These are phyloP conservation scores for Dioscorea cayenensis DNA, from an alignment of 116 monocot genomes.

Conservation along the genomic window DNA sequence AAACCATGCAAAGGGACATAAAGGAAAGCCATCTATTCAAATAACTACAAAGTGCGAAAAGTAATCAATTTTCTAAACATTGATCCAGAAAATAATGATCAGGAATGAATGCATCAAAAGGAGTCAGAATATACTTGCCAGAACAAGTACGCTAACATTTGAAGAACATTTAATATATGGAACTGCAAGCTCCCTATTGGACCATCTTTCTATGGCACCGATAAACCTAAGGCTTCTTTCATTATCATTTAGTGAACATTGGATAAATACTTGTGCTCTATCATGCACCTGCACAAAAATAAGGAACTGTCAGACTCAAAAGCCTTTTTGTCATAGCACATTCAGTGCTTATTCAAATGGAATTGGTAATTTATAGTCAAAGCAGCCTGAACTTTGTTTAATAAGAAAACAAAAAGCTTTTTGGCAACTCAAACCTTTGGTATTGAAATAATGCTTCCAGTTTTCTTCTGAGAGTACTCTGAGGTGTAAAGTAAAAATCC, in stretches of 20 bases:
- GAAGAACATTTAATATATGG: conserved; percentile 65
- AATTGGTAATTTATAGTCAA: neutral
- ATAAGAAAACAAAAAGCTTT: neutral
- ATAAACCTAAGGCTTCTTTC: conserved; percentile 34
- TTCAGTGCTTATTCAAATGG: neutral
- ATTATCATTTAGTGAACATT: conserved; percentile 40
- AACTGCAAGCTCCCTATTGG: conserved; percentile 46
- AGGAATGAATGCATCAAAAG: neutral
- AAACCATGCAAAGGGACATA: no score
- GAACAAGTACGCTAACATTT: conserved; percentile 55
- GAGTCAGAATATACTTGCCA: conserved; percentile 35
- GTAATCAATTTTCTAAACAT: no score
- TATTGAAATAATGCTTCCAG: conserved; percentile 47
- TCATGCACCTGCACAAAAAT: conserved; percentile 67
- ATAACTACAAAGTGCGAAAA: no score
- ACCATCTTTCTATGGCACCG: conserved; percentile 91
- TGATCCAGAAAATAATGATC: neutral
- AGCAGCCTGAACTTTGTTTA: conserved; percentile 1
- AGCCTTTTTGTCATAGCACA: neutral
- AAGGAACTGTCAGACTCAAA: neutral
- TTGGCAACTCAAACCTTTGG: conserved; percentile 50
- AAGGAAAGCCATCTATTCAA: no score
- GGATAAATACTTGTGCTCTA: conserved; percentile 93
- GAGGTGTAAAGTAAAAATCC: conserved; percentile 82
- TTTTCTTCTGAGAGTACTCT: conserved; percentile 36